phyloP scores from a whole-genome alignment of 163 green algal genomes.

The Picocystis sp. region DNA sequence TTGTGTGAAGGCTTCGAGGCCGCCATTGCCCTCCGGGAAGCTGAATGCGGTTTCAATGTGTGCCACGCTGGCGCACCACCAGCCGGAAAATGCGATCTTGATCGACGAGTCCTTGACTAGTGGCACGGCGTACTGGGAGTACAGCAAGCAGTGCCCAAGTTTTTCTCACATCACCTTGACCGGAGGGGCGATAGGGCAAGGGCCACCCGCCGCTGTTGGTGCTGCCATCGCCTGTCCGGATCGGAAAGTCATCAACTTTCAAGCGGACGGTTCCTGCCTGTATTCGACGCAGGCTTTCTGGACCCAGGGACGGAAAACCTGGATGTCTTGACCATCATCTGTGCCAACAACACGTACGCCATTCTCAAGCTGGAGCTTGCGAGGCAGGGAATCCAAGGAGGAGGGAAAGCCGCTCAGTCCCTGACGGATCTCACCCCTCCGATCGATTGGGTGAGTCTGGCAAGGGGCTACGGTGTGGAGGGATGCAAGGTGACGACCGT shows the following conservation, averaged over 20 bases:
- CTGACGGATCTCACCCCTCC: conserved; percentile 50
- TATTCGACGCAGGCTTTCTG: conserved; percentile 70
- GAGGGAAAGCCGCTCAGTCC: conserved; percentile 6
- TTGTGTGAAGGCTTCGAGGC: conserved; percentile 5
- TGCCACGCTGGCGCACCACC: conserved; percentile 41
- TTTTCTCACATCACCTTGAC: conserved; percentile 71
- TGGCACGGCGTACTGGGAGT: conserved; percentile 53
- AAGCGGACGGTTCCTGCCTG: conserved; percentile 65
- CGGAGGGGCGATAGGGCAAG: conserved; percentile 69
- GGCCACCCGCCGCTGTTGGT: conserved; percentile 49
- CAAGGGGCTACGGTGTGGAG: conserved; percentile 47
- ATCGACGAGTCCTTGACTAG: conserved; percentile 81
- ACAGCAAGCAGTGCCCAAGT: conserved; percentile 24
- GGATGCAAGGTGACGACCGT: conserved; percentile 20
- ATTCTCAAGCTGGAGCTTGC: conserved; percentile 56
- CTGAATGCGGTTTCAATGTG: conserved; percentile 49
- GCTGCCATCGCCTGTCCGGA: conserved; percentile 47
- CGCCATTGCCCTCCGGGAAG: conserved; percentile 20
- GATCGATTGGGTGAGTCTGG: conserved; percentile 58
- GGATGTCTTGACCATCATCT: conserved; percentile 61
- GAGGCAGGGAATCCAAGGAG: conserved; percentile 15
- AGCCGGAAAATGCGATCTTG: conserved; percentile 48
- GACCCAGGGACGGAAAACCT: conserved; percentile 48
- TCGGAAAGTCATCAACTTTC: conserved; percentile 59
- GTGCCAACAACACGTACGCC: conserved; percentile 55